These are phyloP conservation scores for Phalaenopsis equestris DNA, from an alignment of 106 monocot species.

Conservation along the genomic window DNA sequence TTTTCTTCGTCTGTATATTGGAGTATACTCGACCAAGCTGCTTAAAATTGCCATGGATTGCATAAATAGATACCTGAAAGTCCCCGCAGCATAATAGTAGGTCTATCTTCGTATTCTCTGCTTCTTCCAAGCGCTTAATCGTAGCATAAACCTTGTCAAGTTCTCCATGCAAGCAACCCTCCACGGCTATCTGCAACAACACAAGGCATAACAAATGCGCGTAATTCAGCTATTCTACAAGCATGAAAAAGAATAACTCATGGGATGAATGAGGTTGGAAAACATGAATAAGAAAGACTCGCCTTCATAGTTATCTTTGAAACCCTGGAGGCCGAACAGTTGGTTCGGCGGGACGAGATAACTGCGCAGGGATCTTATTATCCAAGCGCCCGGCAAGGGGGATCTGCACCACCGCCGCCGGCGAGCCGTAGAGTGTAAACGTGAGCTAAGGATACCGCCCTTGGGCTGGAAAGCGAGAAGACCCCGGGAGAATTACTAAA, in stretches of 20 bases:
- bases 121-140: constrained; percentile 54
- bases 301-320: constrained; percentile 4
- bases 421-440: no score
- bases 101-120: constrained; percentile 78
- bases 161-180: constrained; percentile 97
- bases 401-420: no score
- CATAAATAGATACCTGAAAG: constrained; percentile 55
- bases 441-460: no score
- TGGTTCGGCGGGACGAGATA: background rate
- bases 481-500: no score
- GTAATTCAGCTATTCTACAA: background rate
- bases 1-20: background rate
- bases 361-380: background rate
- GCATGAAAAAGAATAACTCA: background rate
- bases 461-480: no score
- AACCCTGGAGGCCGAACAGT: background rate
- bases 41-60: background rate
- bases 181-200: constrained; percentile 65
- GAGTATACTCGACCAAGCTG: background rate
- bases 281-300: background rate
- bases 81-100: constrained; percentile 91
- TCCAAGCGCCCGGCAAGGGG: no score
- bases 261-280: background rate
- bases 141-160: constrained; percentile 85
- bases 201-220: background rate